Conservation (phyloP, 1,284 basidiomycete genomes). For the Cryptococcus wingfieldii region DNA sequence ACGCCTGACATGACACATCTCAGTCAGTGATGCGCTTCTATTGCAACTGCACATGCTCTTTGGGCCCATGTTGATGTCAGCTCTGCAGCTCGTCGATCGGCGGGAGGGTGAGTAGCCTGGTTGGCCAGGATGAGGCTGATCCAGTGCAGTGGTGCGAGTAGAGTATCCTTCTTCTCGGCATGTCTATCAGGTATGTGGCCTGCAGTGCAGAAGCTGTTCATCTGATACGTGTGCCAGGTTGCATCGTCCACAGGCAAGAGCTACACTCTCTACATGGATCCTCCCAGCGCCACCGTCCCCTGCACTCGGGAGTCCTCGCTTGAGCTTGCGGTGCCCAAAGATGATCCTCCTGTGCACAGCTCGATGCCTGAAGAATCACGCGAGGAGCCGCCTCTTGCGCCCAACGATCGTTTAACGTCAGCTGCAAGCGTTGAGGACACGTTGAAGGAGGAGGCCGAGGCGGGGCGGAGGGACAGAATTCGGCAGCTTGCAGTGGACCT, state of each 20-base stretch:
- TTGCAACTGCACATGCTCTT: conserved; percentile 39
- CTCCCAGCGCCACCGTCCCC: conserved; percentile 1
- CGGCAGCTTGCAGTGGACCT: conserved; percentile 7
- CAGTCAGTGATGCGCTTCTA: conserved; percentile 25
- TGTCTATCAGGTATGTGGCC: conserved; percentile 28
- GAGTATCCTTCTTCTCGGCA: conserved; percentile 23
- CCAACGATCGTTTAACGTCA: too few relatives aligned
- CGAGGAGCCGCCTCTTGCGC: too few relatives aligned
- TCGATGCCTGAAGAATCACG: too few relatives aligned
- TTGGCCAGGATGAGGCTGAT: neutral
- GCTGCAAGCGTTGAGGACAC: too few relatives aligned
- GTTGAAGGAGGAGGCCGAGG: neutral
- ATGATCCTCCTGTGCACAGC: too few relatives aligned
- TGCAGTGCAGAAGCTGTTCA: neutral
- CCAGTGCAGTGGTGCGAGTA: conserved; percentile 25
- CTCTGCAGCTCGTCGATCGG: conserved; percentile 40
- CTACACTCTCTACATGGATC: conserved; percentile 35
- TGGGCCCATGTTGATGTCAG: conserved; percentile 39
- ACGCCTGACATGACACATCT: neutral
- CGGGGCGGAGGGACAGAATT: conserved; percentile 2
- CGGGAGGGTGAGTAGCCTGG: conserved; percentile 31
- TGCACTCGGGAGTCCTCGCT: too few relatives aligned
- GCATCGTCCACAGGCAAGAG: conserved; percentile 34
- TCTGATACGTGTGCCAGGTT: conserved; percentile 17
- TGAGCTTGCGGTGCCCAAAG: too few relatives aligned